Base-by-base conservation (phyloP, 768 basidiomycete species). In the Pleurotus ostreatus region DNA sequence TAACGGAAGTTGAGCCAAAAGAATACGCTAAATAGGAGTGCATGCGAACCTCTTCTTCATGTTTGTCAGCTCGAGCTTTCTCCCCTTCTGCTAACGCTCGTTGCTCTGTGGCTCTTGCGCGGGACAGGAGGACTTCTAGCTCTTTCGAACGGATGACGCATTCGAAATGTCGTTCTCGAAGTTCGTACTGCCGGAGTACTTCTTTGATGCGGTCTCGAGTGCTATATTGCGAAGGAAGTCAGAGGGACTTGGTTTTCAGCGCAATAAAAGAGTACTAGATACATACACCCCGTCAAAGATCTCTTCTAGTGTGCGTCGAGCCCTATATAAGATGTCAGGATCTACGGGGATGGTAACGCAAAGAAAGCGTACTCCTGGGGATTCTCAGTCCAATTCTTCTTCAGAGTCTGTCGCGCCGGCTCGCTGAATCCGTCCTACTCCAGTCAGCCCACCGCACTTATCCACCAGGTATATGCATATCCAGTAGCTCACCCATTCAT, bases 131-230 rank as follows among this genome's bases (percentile, higher is more conserved):
- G 13, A 94, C 89, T 66, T 94, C 92, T 20, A 94, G 80, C 70
- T 94, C 92, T 71, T 94, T 94, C 43, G 92, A 94, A 41, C 92
- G 88, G 55, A 94, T 86, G 25, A 94, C 88, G 60, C 90, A 92
- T 72, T 94, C 92, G 63, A 94, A 94, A 75, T 94, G 92, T 66
- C 85, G 86, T 74, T 94, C 92, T 58, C 92, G 87, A 55, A 93
- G 83, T 65, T 94, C 88, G 66, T 94, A 94, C 66, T 93, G 92
- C 22, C 85, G 83, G 44, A 94, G 81, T 37, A 94, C 82, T 62
- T 92, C 89, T 66, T 92, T 94, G 69, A 94, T 77, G 47, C 92
- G 85, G 71, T 91, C 89, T 34, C 89, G 88, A 43, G 91, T 85
- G 57, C 92, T 94, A 61, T 34, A 34, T 34, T 11, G 11, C 30